Conservation (phyloP, 768 basidiomycete species). For the Dendrothele bispora region DNA sequence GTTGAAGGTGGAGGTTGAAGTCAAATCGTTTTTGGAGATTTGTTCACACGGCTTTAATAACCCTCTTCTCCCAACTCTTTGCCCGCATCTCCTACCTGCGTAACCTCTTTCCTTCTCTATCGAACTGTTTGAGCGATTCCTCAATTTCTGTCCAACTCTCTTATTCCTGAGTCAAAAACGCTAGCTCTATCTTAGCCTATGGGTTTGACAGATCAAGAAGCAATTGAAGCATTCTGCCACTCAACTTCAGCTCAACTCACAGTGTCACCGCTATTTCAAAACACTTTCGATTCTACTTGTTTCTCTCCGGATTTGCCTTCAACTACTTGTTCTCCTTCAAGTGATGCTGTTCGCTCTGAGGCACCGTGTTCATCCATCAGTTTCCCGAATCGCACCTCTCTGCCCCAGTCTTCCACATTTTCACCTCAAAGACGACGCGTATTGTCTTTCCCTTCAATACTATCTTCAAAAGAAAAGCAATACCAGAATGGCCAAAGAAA, state of each 20-base stretch:
- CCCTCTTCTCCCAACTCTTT: neutral
- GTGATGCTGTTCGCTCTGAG: too few species aligned
- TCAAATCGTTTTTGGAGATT: neutral
- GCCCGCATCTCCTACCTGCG: neutral
- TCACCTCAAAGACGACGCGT: too few species aligned
- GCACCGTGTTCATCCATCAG: too few species aligned
- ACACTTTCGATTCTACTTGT: neutral
- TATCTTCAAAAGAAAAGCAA: too few species aligned
- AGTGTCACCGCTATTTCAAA: neutral
- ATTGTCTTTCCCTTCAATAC: too few species aligned
- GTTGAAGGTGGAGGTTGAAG: neutral
- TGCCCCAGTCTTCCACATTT: too few species aligned
- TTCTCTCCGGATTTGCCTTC: neutral
- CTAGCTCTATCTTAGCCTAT: neutral
- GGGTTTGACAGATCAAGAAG: conserved; percentile 3
- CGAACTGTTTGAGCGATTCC: neutral
- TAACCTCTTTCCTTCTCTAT: neutral
- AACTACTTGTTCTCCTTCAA: too few species aligned
- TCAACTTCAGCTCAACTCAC: neutral
- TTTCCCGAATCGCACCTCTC: too few species aligned
- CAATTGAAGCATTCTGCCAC: neutral
- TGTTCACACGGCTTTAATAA: neutral
- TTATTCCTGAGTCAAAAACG: too few species aligned
- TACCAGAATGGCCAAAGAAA: too few species aligned
- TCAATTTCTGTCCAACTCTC: neutral